These are phyloP conservation scores for Leptographium wingfieldii DNA, from an alignment of 2,329 filamentous ascomycete genomes.

Conservation along the genomic window DNA sequence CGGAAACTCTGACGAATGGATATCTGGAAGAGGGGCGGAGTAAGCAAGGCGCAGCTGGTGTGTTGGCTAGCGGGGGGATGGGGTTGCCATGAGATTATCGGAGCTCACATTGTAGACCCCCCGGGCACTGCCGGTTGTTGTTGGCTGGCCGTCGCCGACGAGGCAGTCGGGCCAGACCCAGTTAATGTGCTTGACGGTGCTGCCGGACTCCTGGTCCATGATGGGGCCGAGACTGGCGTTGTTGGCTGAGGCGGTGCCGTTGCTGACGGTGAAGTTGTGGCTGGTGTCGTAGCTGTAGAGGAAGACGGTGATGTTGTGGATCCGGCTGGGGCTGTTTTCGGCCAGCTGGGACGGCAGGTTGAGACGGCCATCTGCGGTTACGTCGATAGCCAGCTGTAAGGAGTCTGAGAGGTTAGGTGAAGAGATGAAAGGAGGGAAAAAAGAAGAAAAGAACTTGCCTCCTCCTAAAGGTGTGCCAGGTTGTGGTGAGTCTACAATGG, in stretches of 20 bases:
- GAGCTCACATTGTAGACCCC: constrained; percentile 47
- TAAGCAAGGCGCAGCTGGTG: no score
- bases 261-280: constrained; percentile 57
- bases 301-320: constrained; percentile 55
- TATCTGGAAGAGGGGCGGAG: constrained; percentile 28
- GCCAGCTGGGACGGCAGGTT: constrained; percentile 40
- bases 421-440: neutral
- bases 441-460: constrained; percentile 28
- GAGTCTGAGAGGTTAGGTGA: constrained; percentile 21
- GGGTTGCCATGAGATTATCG: neutral
- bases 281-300: constrained; percentile 50
- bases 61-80: no score
- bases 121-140: constrained; percentile 33
- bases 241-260: constrained; percentile 40
- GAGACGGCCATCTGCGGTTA: constrained; percentile 52
- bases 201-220: constrained; percentile 48
- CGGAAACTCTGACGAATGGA: constrained; percentile 60
- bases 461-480: constrained; percentile 52
- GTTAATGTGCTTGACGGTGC: constrained; percentile 62
- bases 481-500: constrained; percentile 52
- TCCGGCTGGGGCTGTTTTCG: constrained; percentile 39
- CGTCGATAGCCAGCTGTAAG: constrained; percentile 54
- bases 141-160: constrained; percentile 43
- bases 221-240: constrained; percentile 50
- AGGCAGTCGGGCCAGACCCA: constrained; percentile 62